These are phyloP conservation scores for Clarkia xantiana DNA, from an alignment of 345 rosid species.

Conservation along the genomic window DNA sequence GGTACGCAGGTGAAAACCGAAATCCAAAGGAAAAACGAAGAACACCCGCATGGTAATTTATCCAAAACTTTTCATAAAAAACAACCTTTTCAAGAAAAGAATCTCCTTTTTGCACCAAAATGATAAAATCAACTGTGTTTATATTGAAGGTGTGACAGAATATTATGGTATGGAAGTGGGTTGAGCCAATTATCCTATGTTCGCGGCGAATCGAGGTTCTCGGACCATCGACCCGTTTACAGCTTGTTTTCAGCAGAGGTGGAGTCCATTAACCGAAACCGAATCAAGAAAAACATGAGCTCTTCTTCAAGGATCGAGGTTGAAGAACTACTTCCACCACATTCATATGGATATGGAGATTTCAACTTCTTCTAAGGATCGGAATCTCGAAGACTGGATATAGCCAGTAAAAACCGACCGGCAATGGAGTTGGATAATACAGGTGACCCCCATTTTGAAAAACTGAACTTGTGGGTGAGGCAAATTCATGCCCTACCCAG, in stretches of 20 bases:
- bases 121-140: background rate
- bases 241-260: conserved; percentile 74
- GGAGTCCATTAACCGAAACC: conserved; percentile 46
- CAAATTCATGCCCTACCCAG: no score
- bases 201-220: conserved; percentile 93
- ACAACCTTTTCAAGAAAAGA: background rate
- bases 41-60: conserved; percentile 83
- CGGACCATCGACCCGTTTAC: conserved; percentile 95
- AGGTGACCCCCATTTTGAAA: no score
- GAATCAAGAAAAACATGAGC: conserved; percentile 56
- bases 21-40: conserved; percentile 82
- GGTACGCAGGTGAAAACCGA: conserved; percentile 75
- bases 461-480: no score
- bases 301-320: conserved; percentile 71
- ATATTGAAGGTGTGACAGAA: conserved; percentile 83
- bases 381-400: no score
- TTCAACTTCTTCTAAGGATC: conserved; percentile 22
- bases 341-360: conserved; percentile 35
- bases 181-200: conserved; percentile 77
- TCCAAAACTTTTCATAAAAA: no score
- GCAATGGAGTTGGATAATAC: no score
- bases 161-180: conserved; percentile 88
- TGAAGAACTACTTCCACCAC: conserved; percentile 76
- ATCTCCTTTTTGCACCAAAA: background rate
- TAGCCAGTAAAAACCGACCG: no score